Evolutionary conservation across 495 filamentous ascomycete genomes (phyloP), one percentile per base, ranked within the genome.

Genomic region (Clavariopsis aquatica): DNA sequence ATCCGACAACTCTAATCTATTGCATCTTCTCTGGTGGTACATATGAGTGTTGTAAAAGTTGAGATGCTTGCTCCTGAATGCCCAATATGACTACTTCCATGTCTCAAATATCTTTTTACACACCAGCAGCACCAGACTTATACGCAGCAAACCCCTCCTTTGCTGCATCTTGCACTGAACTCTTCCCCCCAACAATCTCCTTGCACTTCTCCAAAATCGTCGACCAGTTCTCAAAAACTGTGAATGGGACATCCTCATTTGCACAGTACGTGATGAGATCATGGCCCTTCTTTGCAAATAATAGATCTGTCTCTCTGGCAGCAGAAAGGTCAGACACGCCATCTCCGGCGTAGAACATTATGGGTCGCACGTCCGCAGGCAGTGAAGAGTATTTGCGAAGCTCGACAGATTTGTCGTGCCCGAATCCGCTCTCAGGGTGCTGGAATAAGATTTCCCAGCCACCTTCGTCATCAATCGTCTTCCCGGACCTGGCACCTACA

Each of bases 331-430:
- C 92, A 0, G 89, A 93, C 0, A 96, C 90, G 26, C 92, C 92
- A 63, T 96, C 92, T 51, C 92, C 92, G 24, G 92, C 92, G 68
- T 96, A 96, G 65, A 96, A 87, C 74, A 96, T 82, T 10, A 82
- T 83, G 0, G 92, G 92, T 56, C 91, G 80, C 60, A 87, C 78
- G 17, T 78, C 76, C 3, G 82, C 81, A 0, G 91, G 88, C 12
- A 94, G 81, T 62, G 47, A 75, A 72, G 88, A 84, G 73, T 96
- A 97, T 1, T 88, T 89, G 66, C 89, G 85, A 69, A 98, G 92
- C 66, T 90, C 89, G 36, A 91, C 76, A 28, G 86, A 90, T 82
- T 98, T 97, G 81, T 98, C 93, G 69, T 98, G 93, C 10, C 93
- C 93, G 68, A 93, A 94, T 52, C 85, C 82, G 69, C 89, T 52